A percentile compares a stretch with the other conserved stretches of the same genome.
Evolutionary conservation across 2,329 filamentous ascomycete species (phyloP).

Genomic region (Fusarium tanahbumbuense): DNA sequence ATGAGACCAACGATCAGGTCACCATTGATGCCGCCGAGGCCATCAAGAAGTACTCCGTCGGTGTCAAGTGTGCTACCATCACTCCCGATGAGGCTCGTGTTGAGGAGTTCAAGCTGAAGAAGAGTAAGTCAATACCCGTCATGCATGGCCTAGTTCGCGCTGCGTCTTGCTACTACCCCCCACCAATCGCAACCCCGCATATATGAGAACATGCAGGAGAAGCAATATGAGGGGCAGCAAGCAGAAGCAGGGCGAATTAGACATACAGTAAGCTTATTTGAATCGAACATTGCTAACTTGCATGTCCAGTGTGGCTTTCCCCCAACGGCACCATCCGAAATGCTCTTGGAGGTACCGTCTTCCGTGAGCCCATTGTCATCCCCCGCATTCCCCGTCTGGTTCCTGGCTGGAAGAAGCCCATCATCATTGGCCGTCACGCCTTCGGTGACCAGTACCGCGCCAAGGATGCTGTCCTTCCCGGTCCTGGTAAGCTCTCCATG

Average conservation of each 20-base stretch:
- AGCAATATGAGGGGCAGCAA: slow-evolving; percentile 21
- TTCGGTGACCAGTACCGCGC: slow-evolving; percentile 99
- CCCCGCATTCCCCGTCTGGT: slow-evolving; percentile 91
- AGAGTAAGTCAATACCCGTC: slow-evolving; percentile 72
- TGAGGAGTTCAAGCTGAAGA: slow-evolving; percentile 98
- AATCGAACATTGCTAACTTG: slow-evolving; percentile 38
- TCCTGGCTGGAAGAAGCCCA: slow-evolving; percentile 98
- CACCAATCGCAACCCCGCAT: slow-evolving; percentile 43
- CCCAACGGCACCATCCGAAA: slow-evolving; percentile 92
- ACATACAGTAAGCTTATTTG: slow-evolving; percentile 9
- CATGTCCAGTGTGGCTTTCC: slow-evolving; percentile 86
- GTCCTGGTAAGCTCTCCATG: slow-evolving; percentile 90
- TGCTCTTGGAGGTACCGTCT: slow-evolving; percentile 89
- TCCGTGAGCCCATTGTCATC: slow-evolving; percentile 99
- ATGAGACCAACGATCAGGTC: slow-evolving; percentile 96
- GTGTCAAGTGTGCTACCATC: slow-evolving; percentile 99
- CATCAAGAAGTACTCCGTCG: slow-evolving; percentile 98
- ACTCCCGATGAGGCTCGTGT: slow-evolving; percentile 97
- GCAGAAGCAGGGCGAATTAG: slow-evolving; percentile 27
- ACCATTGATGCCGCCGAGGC: slow-evolving; percentile 95
- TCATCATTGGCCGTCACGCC: slow-evolving; percentile 98
- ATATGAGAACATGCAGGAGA: slow-evolving; percentile 34
- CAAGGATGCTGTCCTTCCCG: slow-evolving; percentile 87
- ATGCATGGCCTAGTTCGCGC: slow-evolving; percentile 10
- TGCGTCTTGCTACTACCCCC: slow-evolving; percentile 33